Base-by-base conservation (phyloP, 805 yeast species). In the Ogataea saltuana region DNA sequence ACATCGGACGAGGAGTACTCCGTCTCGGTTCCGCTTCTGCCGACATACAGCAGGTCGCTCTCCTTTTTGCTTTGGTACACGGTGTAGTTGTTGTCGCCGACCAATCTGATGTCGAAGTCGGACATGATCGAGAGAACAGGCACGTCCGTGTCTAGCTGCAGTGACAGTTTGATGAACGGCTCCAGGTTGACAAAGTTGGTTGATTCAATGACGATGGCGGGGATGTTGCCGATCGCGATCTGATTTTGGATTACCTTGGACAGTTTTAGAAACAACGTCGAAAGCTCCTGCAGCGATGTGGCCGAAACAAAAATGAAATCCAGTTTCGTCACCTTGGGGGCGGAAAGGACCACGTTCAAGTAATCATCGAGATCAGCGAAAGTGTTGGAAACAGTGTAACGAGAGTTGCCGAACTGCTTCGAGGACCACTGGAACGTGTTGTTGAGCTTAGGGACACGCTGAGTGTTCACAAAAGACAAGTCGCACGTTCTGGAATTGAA, bases 181-280 rank as follows among this genome's bases (percentile, higher is more conserved):
- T 85, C 91, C 40, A 85, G 61, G 59, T 83, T 83, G 44, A 85
- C 77, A 58, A 76, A 85, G 4, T 88, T 87, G 2, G 88, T 78
- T 37, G 82, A 75, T 63, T 85, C 95, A 27, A 85, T 65, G 19
- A 85, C 65, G 2, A 85, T 65, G 25, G 80, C 67, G 19, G 88
- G 73, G 30, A 59, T 73, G 48, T 60, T 60, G 13, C 48, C 50
- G 17, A 42, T 37, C 4, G 48, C 33, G 4, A 54, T 15, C 41
- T 61, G 63, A 12, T 33, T 21, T 38, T 64, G 65, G 27, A 76
- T 49, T 19, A 71, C 47, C 0, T 70, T 59, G 5, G 64, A 53
- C 33, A 78, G 52, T 30, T 66, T 63, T 2, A 67, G 45, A 16
- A 76, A 66, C 10, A 71, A 30, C 1, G 68, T 56, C 3, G 81